Conservation (phyloP, 371 early-diverging fungal genomes). For the Thermomucor indicae-seudaticae region DNA sequence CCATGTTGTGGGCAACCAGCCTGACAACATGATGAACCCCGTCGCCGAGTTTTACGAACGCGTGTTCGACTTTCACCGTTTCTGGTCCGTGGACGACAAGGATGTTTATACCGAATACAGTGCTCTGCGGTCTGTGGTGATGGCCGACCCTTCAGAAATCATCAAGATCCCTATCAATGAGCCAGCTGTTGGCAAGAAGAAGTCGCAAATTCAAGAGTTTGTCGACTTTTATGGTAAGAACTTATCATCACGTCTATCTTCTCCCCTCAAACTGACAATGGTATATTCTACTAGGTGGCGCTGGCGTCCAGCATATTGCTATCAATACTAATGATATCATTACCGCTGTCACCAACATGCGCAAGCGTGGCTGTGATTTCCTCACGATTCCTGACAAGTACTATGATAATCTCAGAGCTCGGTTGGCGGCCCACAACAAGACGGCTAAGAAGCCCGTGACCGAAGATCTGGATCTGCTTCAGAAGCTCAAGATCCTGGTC, state of each 20-base stretch:
- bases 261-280: neutral
- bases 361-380: conserved; percentile 89
- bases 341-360: conserved; percentile 72
- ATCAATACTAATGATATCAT: conserved; percentile 87
- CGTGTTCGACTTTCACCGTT: conserved; percentile 92
- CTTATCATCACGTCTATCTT: neutral
- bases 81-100: conserved; percentile 98
- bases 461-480: conserved; percentile 79
- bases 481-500: conserved; percentile 86
- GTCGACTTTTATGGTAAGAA: conserved; percentile 86
- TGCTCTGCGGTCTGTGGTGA: conserved; percentile 92
- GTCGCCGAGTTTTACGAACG: conserved; percentile 85
- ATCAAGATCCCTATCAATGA: conserved; percentile 98
- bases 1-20: conserved; percentile 96
- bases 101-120: conserved; percentile 96
- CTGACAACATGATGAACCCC: conserved; percentile 85
- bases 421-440: conserved; percentile 54
- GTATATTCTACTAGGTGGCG: conserved; percentile 36
- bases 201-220: conserved; percentile 96
- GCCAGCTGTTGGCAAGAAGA: conserved; percentile 92
- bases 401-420: conserved; percentile 79
- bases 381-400: conserved; percentile 84
- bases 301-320: conserved; percentile 97
- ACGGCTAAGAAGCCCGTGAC: conserved; percentile 66
- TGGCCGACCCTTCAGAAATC: conserved; percentile 88